Percentiles rank a stretch among this genome's conserved stretches.
Conservation (phyloP, 148 eudicot species). For the Dianthus caryophyllus region DNA sequence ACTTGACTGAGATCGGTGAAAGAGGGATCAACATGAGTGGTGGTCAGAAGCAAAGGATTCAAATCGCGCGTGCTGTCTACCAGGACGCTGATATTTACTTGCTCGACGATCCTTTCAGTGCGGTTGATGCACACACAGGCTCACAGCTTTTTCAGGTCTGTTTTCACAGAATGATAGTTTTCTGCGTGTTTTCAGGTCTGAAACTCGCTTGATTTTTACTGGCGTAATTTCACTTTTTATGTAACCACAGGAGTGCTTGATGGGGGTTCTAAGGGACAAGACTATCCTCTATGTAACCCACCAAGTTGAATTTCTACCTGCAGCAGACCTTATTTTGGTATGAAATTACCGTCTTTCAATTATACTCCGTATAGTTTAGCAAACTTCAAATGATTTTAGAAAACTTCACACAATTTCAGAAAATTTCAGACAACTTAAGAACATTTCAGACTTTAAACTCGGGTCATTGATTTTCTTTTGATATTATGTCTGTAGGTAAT, state of each 20-base stretch:
- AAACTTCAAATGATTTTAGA: no score
- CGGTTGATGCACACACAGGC: constrained; percentile 98
- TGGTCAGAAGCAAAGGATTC: constrained; percentile 97
- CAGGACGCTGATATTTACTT: constrained; percentile 91
- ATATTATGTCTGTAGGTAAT: constrained; percentile 52
- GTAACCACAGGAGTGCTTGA: constrained; percentile 71
- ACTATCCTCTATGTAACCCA: constrained; percentile 88
- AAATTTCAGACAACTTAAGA: no score
- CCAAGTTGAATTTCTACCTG: constrained; percentile 98
- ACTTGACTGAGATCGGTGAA: constrained; percentile 91
- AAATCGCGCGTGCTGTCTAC: constrained; percentile 95
- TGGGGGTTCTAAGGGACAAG: constrained; percentile 84
- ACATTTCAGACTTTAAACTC: no score
- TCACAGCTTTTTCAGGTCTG: constrained; percentile 85
- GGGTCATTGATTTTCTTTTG: not conserved
- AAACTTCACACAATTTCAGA: no score
- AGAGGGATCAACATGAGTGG: constrained; percentile 99
- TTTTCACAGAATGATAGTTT: not conserved
- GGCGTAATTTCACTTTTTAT: constrained; percentile 3
- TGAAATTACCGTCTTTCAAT: no score
- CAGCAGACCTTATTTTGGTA: constrained; percentile 98
- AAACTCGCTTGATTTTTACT: no score
- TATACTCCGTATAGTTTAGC: no score
- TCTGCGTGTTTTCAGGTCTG: no score
- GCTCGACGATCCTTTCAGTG: constrained; percentile 98